phyloP scores from a whole-genome alignment of 768 basidiomycete species.

The Rhodotorula diobovata region DNA sequence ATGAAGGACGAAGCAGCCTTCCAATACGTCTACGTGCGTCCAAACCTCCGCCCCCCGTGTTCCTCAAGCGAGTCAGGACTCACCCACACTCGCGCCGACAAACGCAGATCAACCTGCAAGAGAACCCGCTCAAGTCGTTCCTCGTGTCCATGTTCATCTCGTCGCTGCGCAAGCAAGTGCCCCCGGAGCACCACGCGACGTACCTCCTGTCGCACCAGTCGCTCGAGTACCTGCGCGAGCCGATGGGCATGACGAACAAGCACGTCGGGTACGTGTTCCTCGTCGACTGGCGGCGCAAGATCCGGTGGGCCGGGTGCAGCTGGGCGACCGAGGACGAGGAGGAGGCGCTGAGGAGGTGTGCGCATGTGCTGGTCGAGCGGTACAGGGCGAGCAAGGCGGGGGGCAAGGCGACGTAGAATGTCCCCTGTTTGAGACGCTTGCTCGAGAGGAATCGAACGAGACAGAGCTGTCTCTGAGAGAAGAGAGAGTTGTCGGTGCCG shows the following conservation, averaged over 20 bases:
- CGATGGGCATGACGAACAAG: conserved; percentile 81
- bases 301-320: conserved; percentile 89
- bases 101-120: conserved; percentile 80
- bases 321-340: conserved; percentile 73
- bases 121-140: conserved; percentile 85
- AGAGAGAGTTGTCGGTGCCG: no score
- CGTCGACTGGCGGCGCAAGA: conserved; percentile 73
- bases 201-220: conserved; percentile 79
- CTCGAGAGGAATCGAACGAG: no score
- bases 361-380: conserved; percentile 47
- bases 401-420: neutral
- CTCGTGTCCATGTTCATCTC: conserved; percentile 79
- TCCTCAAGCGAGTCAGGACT: neutral
- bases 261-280: conserved; percentile 88
- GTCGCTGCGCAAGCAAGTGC: conserved; percentile 64
- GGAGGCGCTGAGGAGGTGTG: conserved; percentile 58
- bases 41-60: neutral
- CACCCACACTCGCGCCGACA: conserved; percentile 47
- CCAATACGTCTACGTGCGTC: conserved; percentile 46
- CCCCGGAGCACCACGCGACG: conserved; percentile 60
- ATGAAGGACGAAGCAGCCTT: conserved; percentile 41
- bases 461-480: no score
- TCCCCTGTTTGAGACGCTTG: neutral
- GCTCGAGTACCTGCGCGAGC: conserved; percentile 77
- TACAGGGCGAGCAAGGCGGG: conserved; percentile 4